A percentile compares a stretch with the other conserved stretches of the same genome.
Conservation (phyloP, 164 flowering plant species). For the Sextonia rubra region DNA sequence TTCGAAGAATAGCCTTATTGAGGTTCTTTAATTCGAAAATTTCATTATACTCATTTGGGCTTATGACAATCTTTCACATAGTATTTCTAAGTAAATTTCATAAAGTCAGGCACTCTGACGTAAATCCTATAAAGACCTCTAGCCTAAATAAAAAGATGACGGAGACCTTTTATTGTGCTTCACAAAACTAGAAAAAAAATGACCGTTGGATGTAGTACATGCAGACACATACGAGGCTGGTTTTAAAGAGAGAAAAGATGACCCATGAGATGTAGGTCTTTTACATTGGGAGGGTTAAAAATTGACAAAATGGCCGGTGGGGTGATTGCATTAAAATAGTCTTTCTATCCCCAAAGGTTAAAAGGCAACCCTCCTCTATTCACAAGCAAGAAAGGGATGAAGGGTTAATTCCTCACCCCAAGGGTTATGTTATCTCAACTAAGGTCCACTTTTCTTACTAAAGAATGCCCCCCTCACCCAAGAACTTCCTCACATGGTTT, state of each 20-base stretch:
- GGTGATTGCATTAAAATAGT: background rate
- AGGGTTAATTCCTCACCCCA: background rate
- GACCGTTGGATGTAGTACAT: too few relatives aligned
- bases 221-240: conserved; percentile 22
- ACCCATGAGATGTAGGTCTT: conserved; percentile 24
- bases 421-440: background rate
- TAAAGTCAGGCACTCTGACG: too few relatives aligned
- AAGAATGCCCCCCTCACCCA: too few relatives aligned
- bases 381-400: conserved; percentile 25
- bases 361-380: conserved; percentile 21
- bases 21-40: too few relatives aligned
- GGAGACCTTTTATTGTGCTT: background rate
- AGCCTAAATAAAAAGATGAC: background rate
- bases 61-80: too few relatives aligned
- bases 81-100: too few relatives aligned
- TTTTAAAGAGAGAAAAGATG: conserved; percentile 50
- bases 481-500: too few relatives aligned
- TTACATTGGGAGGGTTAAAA: conserved; percentile 11
- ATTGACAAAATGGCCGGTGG: background rate
- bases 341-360: conserved; percentile 11
- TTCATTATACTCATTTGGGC: too few relatives aligned
- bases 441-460: too few relatives aligned
- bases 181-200: conserved; percentile 6
- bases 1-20: background rate
- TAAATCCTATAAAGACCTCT: background rate